Evolutionary conservation across 2,329 filamentous ascomycete species (phyloP).

Genomic region (Colletotrichum acutatum): DNA sequence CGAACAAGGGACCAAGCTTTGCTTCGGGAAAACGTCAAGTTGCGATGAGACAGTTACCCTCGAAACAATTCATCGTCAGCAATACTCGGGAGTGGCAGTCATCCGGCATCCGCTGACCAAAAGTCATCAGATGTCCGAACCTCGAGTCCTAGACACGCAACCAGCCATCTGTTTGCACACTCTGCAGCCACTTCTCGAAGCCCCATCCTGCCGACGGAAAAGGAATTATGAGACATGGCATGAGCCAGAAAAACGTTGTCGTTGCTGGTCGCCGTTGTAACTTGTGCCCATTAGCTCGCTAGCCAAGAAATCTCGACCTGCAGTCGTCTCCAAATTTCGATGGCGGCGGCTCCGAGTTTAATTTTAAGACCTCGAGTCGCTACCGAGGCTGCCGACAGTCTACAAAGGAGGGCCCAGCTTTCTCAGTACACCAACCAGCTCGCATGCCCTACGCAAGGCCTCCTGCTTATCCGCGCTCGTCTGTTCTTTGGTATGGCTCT

Average conservation of each 20-base stretch:
- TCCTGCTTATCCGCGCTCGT: conserved; percentile 39
- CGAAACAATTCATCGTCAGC: background rate
- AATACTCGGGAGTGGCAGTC: background rate
- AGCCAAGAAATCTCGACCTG: background rate
- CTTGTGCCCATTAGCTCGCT: background rate
- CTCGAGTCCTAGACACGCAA: background rate
- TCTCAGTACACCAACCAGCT: background rate
- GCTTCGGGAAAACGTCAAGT: background rate
- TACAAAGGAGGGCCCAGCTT: conserved; percentile 10
- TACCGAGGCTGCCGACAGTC: conserved; percentile 24
- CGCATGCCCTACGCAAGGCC: background rate
- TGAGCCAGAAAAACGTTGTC: background rate
- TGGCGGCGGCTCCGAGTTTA: conserved; percentile 20
- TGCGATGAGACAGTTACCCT: background rate
- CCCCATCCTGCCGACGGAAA: background rate
- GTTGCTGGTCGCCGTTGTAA: conserved; percentile 9
- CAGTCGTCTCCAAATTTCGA: background rate
- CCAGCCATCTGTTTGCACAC: conserved; percentile 12
- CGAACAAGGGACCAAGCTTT: background rate
- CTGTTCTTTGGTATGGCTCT: background rate
- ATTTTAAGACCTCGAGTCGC: conserved; percentile 12
- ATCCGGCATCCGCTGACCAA: background rate
- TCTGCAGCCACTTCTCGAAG: conserved; percentile 11
- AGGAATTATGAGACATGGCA: conserved; percentile 24
- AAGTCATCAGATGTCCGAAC: background rate